phyloP scores from a whole-genome alignment of 2,329 filamentous ascomycete species.

The Arthrobotrys iridis region DNA sequence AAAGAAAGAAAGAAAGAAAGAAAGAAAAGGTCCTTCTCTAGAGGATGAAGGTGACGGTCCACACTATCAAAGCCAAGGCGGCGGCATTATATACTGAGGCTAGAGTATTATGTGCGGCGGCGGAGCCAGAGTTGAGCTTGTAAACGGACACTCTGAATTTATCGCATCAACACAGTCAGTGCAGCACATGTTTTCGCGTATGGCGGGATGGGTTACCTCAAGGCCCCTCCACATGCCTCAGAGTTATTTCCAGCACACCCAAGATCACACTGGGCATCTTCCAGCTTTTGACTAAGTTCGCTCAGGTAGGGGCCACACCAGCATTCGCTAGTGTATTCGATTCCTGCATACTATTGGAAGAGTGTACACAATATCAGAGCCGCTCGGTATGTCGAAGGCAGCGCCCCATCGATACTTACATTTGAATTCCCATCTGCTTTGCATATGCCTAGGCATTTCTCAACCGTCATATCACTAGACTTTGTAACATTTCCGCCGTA shows the following conservation, averaged over 20 bases:
- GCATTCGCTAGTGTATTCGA: slow-evolving; percentile 71
- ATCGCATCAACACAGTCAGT: not conserved
- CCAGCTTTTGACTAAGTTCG: slow-evolving; percentile 64
- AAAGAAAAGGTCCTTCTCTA: not conserved
- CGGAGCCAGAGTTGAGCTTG: slow-evolving; percentile 1
- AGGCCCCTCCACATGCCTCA: slow-evolving; percentile 67
- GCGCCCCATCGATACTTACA: slow-evolving; percentile 1
- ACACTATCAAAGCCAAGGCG: not conserved
- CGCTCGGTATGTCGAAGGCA: not conserved
- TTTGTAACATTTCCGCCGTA: slow-evolving; percentile 63
- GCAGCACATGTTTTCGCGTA: not conserved
- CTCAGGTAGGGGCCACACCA: slow-evolving; percentile 69
- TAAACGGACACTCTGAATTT: slow-evolving; percentile 32
- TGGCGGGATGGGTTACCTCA: slow-evolving; percentile 59
- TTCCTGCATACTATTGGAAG: slow-evolving; percentile 65
- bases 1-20: not conserved
- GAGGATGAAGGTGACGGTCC: not conserved
- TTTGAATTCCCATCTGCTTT: slow-evolving; percentile 58
- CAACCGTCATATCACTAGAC: slow-evolving; percentile 66
- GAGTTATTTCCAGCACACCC: slow-evolving; percentile 68
- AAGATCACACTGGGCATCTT: slow-evolving; percentile 66
- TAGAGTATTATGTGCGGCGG: not conserved
- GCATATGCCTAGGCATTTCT: slow-evolving; percentile 67
- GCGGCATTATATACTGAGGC: not conserved
- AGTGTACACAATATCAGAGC: not conserved